phyloP scores from a whole-genome alignment of 176 grass and related monocot species.

The Aegilops umbellulata region DNA sequence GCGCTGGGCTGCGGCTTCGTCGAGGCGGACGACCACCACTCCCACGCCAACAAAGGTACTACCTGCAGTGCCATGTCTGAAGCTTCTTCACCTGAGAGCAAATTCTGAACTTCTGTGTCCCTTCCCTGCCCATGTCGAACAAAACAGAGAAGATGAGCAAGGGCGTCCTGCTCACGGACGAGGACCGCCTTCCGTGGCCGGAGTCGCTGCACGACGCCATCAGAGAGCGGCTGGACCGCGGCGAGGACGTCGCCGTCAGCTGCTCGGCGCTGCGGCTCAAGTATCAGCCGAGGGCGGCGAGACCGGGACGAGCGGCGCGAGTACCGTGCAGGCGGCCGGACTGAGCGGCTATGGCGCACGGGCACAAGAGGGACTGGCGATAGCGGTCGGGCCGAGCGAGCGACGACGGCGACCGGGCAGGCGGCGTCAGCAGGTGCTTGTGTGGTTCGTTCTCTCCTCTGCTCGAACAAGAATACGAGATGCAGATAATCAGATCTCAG shows the following conservation, averaged over 20 bases:
- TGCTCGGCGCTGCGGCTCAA: too few species aligned
- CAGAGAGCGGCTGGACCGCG: constrained; percentile 27
- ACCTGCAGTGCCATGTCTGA: neutral
- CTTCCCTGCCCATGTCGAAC: neutral
- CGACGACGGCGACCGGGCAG: too few species aligned
- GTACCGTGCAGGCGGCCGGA: too few species aligned
- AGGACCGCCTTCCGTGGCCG: constrained; percentile 76
- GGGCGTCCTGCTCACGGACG: constrained; percentile 56
- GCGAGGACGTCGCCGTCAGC: neutral
- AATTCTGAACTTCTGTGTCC: neutral
- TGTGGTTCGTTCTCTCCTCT: too few species aligned
- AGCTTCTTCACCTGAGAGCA: neutral
- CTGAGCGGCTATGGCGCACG: too few species aligned
- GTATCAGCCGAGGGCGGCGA: too few species aligned
- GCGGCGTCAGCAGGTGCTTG: too few species aligned
- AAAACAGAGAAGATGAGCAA: constrained; percentile 80
- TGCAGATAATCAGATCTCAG: too few species aligned
- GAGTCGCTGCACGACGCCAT: constrained; percentile 42
- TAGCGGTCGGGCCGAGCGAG: too few species aligned
- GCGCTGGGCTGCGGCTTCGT: constrained; percentile 62
- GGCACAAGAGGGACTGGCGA: too few species aligned
- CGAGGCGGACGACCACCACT: constrained; percentile 89
- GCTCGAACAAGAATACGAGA: too few species aligned
- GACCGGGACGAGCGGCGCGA: too few species aligned
- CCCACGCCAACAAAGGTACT: constrained; percentile 62